Conservation (phyloP, 164 flowering plant species). For the Tetracentron sinense region DNA sequence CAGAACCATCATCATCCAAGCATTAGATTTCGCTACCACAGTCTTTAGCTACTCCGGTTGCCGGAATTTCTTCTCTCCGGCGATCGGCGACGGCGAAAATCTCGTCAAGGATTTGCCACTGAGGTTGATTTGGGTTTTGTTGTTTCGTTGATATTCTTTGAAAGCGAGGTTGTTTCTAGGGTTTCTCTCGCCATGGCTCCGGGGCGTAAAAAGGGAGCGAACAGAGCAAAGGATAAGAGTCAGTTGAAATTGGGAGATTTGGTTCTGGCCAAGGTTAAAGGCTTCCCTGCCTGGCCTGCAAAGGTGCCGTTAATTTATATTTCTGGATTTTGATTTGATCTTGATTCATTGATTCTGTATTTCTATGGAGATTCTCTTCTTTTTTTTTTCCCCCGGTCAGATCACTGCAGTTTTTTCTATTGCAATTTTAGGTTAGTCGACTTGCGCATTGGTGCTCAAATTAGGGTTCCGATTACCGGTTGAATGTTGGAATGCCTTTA, state of each 20-base stretch:
- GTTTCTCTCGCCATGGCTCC: slow-evolving; percentile 63
- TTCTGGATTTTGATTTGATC: background rate
- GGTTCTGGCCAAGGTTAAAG: slow-evolving; percentile 98
- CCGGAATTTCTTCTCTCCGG: background rate
- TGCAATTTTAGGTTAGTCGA: background rate
- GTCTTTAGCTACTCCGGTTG: background rate
- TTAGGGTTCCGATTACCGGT: background rate
- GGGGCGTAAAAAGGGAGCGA: slow-evolving; percentile 70
- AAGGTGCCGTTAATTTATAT: slow-evolving; percentile 44
- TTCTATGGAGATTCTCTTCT: no score
- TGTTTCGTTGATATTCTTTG: slow-evolving; percentile 2
- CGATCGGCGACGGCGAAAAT: background rate
- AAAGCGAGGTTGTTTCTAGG: slow-evolving; percentile 18
- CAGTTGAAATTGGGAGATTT: slow-evolving; percentile 87
- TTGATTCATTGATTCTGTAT: background rate
- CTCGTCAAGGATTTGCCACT: no score
- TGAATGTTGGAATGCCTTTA: background rate
- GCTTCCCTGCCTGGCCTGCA: slow-evolving; percentile 96
- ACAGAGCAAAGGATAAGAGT: slow-evolving; percentile 37
- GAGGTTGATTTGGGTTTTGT: slow-evolving; percentile 9
- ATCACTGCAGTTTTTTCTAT: background rate
- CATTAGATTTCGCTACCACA: slow-evolving; percentile 4
- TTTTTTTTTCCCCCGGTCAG: no score
- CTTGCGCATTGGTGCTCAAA: background rate
- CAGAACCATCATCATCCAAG: slow-evolving; percentile 6